phyloP scores from a whole-genome alignment of 805 yeast genomes.

The Monosporozyma servazzii region DNA sequence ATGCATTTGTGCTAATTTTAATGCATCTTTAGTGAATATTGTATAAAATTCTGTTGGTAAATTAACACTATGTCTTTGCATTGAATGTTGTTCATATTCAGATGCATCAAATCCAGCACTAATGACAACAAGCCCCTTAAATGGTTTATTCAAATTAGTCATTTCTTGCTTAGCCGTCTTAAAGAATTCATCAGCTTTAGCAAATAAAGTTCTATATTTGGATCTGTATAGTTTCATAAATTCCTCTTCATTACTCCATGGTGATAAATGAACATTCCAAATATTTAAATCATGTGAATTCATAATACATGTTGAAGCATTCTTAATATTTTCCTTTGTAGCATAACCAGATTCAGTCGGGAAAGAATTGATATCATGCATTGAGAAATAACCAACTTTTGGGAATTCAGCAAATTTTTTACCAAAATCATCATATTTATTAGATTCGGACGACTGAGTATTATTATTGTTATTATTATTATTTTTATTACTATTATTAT shows the following conservation, averaged over 20 bases:
- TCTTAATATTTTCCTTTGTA: slow-evolving; percentile 55
- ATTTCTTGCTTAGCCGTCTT: slow-evolving; percentile 38
- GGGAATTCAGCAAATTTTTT: slow-evolving; percentile 37
- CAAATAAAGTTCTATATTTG: slow-evolving; percentile 51
- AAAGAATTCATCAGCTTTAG: slow-evolving; percentile 59
- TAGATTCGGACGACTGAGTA: background rate
- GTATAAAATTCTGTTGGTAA: slow-evolving; percentile 77
- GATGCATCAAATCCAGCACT: slow-evolving; percentile 88
- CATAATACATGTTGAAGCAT: slow-evolving; percentile 69
- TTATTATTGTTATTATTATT: slow-evolving; percentile 30
- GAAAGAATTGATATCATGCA: slow-evolving; percentile 79
- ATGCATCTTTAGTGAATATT: slow-evolving; percentile 61
- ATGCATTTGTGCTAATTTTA: slow-evolving; percentile 55
- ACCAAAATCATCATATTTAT: slow-evolving; percentile 39
- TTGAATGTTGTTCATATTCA: slow-evolving; percentile 69
- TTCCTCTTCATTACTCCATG: slow-evolving; percentile 54
- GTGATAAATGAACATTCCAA: slow-evolving; percentile 77
- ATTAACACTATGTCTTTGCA: slow-evolving; percentile 77
- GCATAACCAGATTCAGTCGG: slow-evolving; percentile 79
- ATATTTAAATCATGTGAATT: slow-evolving; percentile 68
- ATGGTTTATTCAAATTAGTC: slow-evolving; percentile 34
- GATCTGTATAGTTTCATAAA: slow-evolving; percentile 53
- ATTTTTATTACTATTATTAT: background rate
- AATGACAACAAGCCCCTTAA: slow-evolving; percentile 53
- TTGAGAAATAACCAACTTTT: slow-evolving; percentile 69